Conservation (phyloP, 345 rosid species). For the Noccaea bulbosa region DNA sequence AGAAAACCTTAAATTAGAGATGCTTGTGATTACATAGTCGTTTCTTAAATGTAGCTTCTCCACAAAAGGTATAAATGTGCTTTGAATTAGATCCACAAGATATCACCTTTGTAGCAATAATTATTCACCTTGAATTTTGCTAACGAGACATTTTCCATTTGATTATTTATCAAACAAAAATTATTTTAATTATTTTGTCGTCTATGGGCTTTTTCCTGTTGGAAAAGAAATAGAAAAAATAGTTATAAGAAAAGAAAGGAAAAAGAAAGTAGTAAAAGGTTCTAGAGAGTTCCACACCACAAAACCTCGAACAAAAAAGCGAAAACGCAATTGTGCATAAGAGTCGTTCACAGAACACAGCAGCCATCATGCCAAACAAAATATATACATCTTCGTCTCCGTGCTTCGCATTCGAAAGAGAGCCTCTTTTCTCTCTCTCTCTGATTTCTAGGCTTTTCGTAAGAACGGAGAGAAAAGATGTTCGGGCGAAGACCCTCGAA, state of each 20-base stretch:
- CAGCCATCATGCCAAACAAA: conserved; percentile 23
- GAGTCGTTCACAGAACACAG: conserved; percentile 7
- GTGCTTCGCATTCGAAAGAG: conserved; percentile 21
- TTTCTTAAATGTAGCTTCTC: too few species aligned
- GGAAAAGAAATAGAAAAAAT: conserved; percentile 9
- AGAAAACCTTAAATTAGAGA: too few species aligned
- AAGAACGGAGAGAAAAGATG: conserved; percentile 50
- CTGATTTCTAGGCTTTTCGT: conserved; percentile 33
- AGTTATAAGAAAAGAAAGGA: neutral
- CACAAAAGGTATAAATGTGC: too few species aligned
- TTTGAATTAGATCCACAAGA: too few species aligned
- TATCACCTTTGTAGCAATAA: too few species aligned
- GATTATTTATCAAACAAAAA: too few species aligned
- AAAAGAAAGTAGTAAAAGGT: conserved; percentile 29
- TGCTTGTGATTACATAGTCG: too few species aligned
- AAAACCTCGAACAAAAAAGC: conserved; percentile 33
- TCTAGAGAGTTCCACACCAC: conserved; percentile 42
- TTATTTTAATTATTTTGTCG: neutral
- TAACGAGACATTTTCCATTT: too few species aligned
- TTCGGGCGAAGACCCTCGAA: conserved; percentile 71
- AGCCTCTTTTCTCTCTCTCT: neutral
- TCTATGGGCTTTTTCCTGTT: conserved; percentile 17
- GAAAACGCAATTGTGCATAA: conserved; percentile 19
- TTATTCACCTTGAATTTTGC: too few species aligned
- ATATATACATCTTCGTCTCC: conserved; percentile 1